phyloP scores from a whole-genome alignment of 176 grass and related monocot species.

The Zea mays region DNA sequence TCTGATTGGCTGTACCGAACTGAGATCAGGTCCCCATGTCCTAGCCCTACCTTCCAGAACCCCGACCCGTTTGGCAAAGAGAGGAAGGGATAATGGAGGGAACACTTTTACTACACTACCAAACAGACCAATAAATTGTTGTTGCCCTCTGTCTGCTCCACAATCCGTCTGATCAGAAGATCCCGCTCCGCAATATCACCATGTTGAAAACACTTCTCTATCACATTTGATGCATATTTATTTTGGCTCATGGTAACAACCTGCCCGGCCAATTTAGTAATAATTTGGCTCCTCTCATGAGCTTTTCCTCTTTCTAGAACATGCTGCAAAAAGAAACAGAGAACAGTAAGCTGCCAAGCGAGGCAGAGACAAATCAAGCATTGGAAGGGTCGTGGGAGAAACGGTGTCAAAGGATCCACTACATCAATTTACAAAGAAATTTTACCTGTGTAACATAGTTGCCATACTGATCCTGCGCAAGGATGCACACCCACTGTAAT shows the following conservation, averaged over 20 bases:
- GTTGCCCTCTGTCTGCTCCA: slow-evolving; percentile 88
- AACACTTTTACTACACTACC: slow-evolving; percentile 6
- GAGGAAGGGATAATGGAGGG: neutral
- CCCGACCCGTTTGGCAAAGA: neutral
- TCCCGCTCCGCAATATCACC: slow-evolving; percentile 63
- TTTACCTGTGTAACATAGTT: slow-evolving; percentile 98
- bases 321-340: slow-evolving; percentile 61
- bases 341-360: slow-evolving; percentile 21
- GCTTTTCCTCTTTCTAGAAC: slow-evolving; percentile 78
- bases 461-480: slow-evolving; percentile 97
- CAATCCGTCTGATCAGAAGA: slow-evolving; percentile 71
- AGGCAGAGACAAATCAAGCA: neutral
- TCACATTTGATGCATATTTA: slow-evolving; percentile 94
- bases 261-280: slow-evolving; percentile 74
- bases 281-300: slow-evolving; percentile 78
- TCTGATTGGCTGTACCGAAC: slow-evolving; percentile 5
- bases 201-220: slow-evolving; percentile 94
- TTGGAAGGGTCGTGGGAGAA: neutral
- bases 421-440: slow-evolving; percentile 1
- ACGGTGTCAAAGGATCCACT: neutral
- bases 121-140: slow-evolving; percentile 78
- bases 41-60: neutral
- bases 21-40: neutral
- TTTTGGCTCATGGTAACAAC: slow-evolving; percentile 95
- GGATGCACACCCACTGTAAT: slow-evolving; percentile 78